Conservation (phyloP, 192 early-diverging fungal species). For the Kickxella alabastrina region DNA sequence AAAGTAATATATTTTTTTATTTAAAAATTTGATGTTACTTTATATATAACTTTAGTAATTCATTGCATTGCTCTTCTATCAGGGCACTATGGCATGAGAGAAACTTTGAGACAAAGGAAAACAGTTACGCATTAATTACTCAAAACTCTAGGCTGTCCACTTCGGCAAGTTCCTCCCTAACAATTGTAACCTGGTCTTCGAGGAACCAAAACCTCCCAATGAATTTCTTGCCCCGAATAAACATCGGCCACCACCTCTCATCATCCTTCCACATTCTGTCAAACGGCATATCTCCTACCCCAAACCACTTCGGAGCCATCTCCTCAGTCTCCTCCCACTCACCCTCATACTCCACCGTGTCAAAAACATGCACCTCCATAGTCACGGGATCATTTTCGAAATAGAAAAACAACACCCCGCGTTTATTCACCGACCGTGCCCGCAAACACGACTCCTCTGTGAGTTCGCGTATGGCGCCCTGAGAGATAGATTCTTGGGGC, state of each 20-base stretch:
- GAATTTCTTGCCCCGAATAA: conserved; percentile 46
- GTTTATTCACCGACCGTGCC: conserved; percentile 39
- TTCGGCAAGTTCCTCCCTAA: too few species aligned
- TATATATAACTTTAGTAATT: conserved; percentile 4
- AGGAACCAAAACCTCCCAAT: conserved; percentile 53
- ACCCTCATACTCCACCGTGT: conserved; percentile 45
- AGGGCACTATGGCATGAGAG: too few species aligned
- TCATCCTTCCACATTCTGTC: conserved; percentile 74
- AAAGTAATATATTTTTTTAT: neutral
- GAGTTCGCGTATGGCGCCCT: conserved; percentile 65
- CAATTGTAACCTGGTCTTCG: conserved; percentile 35
- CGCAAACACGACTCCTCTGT: conserved; percentile 56
- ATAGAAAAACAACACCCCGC: conserved; percentile 60
- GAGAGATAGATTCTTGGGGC: conserved; percentile 55
- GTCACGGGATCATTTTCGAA: conserved; percentile 60
- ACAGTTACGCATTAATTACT: too few species aligned
- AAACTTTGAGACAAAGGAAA: too few species aligned
- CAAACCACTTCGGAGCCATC: conserved; percentile 74
- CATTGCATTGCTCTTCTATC: neutral
- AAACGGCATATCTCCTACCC: conserved; percentile 55
- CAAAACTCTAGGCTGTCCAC: too few species aligned
- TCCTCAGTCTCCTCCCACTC: conserved; percentile 64
- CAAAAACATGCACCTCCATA: conserved; percentile 67
- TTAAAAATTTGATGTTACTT: neutral
- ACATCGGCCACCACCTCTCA: conserved; percentile 58